Conservation (phyloP, 495 filamentous ascomycete species). For the Penicillium malachiteum region DNA sequence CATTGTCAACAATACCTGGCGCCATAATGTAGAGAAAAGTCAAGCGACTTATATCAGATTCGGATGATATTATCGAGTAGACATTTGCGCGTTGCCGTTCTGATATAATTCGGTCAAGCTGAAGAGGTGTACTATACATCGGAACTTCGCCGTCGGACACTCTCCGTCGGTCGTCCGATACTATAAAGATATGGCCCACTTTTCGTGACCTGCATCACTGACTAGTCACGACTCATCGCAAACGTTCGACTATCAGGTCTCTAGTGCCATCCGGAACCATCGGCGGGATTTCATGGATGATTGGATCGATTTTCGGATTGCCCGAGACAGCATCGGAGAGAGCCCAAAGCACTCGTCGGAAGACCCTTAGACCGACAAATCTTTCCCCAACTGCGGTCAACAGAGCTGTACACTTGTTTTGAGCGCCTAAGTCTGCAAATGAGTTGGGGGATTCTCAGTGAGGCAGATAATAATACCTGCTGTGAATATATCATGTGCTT, state of each 20-base stretch:
- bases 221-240: background rate
- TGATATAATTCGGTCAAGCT: background rate
- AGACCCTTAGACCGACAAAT: slow-evolving; percentile 16
- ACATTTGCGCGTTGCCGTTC: background rate
- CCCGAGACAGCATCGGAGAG: slow-evolving; percentile 7
- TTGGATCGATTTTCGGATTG: slow-evolving; percentile 3
- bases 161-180: background rate
- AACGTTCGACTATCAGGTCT: slow-evolving; percentile 5
- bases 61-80: background rate
- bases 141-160: slow-evolving; percentile 3
- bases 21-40: slow-evolving; percentile 7
- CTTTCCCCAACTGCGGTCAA: slow-evolving; percentile 14
- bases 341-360: slow-evolving; percentile 20
- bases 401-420: slow-evolving; percentile 17
- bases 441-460: background rate
- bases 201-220: background rate
- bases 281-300: slow-evolving; percentile 14
- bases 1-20: slow-evolving; percentile 9
- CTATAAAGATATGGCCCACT: background rate
- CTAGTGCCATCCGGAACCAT: slow-evolving; percentile 14
- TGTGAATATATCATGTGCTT: slow-evolving; percentile 26
- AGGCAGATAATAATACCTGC: slow-evolving; percentile 18
- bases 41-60: background rate
- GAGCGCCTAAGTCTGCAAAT: slow-evolving; percentile 1
- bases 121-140: background rate